Percentiles rank a stretch among this genome's conserved stretches.
Conservation (phyloP, 306 rosid genomes). For the Vigna mungo region DNA sequence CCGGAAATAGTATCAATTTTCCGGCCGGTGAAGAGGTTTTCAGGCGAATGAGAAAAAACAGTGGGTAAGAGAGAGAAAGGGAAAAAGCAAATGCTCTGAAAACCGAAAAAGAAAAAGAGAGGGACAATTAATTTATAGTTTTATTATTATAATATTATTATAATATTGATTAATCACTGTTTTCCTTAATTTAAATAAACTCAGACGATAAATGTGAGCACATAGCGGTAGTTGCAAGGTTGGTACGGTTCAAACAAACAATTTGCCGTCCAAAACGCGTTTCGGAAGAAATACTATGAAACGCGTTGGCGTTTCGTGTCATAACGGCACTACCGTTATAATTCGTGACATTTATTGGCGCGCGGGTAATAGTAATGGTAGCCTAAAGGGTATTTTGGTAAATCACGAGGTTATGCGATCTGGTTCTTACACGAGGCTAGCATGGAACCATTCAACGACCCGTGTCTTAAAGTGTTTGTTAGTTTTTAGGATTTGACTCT, state of each 20-base stretch:
- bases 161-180: not conserved
- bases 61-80: slow-evolving; percentile 43
- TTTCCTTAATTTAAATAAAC: not conserved
- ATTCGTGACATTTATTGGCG: slow-evolving; percentile 7
- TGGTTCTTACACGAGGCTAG: too few relatives aligned
- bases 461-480: too few relatives aligned
- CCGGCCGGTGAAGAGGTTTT: slow-evolving; percentile 45
- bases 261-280: slow-evolving; percentile 71
- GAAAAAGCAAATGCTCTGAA: slow-evolving; percentile 40
- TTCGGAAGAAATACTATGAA: slow-evolving; percentile 22
- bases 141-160: not conserved
- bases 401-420: too few relatives aligned
- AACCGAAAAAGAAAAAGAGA: slow-evolving; percentile 50
- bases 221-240: slow-evolving; percentile 34
- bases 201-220: slow-evolving; percentile 40
- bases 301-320: not conserved
- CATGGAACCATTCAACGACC: too few relatives aligned
- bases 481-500: too few relatives aligned
- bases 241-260: slow-evolving; percentile 65
- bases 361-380: not conserved
- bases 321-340: slow-evolving; percentile 11
- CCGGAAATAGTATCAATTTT: slow-evolving; percentile 37
- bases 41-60: slow-evolving; percentile 52
- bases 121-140: slow-evolving; percentile 51
- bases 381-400: slow-evolving; percentile 31